A percentile compares a stretch with the other conserved stretches of the same genome.
Evolutionary conservation across 1,284 basidiomycete genomes (phyloP).

Genomic region (Puccinia novopanici): DNA sequence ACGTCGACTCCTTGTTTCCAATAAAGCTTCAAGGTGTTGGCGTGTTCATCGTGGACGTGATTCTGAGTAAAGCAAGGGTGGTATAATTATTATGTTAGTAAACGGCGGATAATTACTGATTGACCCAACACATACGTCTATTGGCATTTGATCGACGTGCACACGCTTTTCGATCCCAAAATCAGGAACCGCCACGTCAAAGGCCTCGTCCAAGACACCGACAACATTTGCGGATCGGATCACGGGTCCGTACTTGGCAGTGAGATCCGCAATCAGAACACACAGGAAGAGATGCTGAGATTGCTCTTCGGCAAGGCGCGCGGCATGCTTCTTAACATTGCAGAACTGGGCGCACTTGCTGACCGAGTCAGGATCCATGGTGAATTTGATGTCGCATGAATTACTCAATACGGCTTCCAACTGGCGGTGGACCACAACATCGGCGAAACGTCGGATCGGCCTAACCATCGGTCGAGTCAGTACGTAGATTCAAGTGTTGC

Average conservation of each 20-base stretch:
- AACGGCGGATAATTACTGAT: not conserved
- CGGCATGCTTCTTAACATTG: constrained; percentile 81
- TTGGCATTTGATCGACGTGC: constrained; percentile 97
- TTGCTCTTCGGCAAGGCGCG: constrained; percentile 89
- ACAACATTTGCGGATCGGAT: constrained; percentile 89
- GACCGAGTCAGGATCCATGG: constrained; percentile 93
- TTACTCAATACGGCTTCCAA: constrained; percentile 81
- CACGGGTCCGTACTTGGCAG: constrained; percentile 90
- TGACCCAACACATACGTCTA: constrained; percentile 68
- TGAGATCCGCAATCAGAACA: constrained; percentile 86
- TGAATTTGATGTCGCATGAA: constrained; percentile 78
- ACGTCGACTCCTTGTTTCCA: constrained; percentile 69
- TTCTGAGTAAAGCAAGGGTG: constrained; percentile 64
- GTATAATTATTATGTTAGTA: not conserved
- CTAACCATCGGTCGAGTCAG: constrained; percentile 23
- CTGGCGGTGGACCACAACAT: constrained; percentile 94
- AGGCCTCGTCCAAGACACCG: constrained; percentile 88
- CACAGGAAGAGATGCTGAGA: constrained; percentile 93
- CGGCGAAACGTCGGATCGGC: constrained; percentile 70
- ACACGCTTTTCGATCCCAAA: constrained; percentile 61
- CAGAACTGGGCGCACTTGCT: constrained; percentile 96
- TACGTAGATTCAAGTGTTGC: constrained; percentile 9
- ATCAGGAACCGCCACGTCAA: constrained; percentile 73
- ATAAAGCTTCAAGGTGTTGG: constrained; percentile 82
- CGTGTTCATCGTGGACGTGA: constrained; percentile 89